phyloP scores from a whole-genome alignment of 148 eudicot genomes.

The Diospyros kaki region DNA sequence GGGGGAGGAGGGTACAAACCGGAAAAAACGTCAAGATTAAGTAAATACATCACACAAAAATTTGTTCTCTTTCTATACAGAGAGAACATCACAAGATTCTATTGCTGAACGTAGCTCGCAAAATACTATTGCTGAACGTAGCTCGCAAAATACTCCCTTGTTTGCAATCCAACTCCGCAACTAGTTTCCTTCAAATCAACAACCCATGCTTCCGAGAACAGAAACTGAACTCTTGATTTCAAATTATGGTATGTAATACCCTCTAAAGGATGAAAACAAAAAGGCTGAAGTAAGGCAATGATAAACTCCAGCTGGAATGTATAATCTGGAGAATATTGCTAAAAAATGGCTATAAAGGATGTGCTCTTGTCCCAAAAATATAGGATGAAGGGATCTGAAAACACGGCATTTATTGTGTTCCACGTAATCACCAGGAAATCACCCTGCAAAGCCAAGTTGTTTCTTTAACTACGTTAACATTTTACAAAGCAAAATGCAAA shows the following conservation, averaged over 20 bases:
- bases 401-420: background rate
- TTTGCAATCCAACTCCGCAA: background rate
- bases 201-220: background rate
- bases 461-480: background rate
- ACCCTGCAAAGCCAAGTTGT: background rate
- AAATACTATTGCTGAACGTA: background rate
- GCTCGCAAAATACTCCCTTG: conserved; percentile 1
- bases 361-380: background rate
- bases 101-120: background rate
- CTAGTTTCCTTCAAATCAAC: conserved; percentile 10
- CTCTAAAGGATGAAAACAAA: background rate
- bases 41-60: background rate
- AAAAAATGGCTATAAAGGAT: background rate
- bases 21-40: background rate
- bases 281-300: background rate
- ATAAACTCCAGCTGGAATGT: conserved; percentile 3
- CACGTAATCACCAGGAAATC: background rate
- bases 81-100: conserved; percentile 2
- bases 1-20: too few species aligned
- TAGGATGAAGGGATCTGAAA: background rate
- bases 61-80: background rate
- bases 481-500: too few species aligned
- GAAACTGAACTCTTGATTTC: background rate
- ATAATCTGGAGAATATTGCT: background rate
- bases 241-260: background rate